These are phyloP conservation scores for Yamadazyma diospyri DNA, from an alignment of 1,139 yeast genomes.

Conservation along the genomic window DNA sequence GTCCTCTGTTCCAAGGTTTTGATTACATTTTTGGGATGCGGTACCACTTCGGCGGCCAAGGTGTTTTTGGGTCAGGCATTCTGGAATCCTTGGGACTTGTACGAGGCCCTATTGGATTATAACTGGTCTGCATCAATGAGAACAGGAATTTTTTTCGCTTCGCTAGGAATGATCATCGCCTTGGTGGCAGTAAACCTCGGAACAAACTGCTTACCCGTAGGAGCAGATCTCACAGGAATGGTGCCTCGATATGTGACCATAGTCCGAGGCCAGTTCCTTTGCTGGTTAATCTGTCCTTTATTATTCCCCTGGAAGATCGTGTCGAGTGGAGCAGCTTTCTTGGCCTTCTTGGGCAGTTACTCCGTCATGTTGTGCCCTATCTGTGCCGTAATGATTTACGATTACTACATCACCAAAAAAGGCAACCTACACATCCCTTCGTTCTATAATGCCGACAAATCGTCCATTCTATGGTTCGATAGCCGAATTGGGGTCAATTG, in stretches of 20 bases:
- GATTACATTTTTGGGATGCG: constrained; percentile 13
- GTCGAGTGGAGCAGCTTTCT: constrained; percentile 10
- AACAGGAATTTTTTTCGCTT: constrained; percentile 13
- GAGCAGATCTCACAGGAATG: constrained; percentile 14
- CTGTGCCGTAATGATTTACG: constrained; percentile 13
- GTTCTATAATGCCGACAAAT: constrained; percentile 8
- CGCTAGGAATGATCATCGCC: constrained; percentile 13
- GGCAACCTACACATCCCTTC: constrained; percentile 12
- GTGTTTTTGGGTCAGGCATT: constrained; percentile 11
- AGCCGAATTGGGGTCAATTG: constrained; percentile 10
- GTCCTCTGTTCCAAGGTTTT: constrained; percentile 11
- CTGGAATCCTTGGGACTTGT: constrained; percentile 15
- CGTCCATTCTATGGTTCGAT: constrained; percentile 9
- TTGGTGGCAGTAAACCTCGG: constrained; percentile 11
- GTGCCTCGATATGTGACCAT: constrained; percentile 11
- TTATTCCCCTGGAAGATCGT: constrained; percentile 13
- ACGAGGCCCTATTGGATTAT: constrained; percentile 10
- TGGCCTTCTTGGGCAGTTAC: constrained; percentile 13
- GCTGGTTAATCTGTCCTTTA: constrained; percentile 11
- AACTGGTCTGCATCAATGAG: constrained; percentile 12
- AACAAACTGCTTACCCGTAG: constrained; percentile 12
- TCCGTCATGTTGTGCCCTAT: constrained; percentile 13
- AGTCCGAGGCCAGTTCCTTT: constrained; percentile 11
- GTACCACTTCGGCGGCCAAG: constrained; percentile 13
- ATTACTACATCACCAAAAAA: constrained; percentile 10